phyloP scores from a whole-genome alignment of 140 eudicot genomes.

The Anethum foeniculum region DNA sequence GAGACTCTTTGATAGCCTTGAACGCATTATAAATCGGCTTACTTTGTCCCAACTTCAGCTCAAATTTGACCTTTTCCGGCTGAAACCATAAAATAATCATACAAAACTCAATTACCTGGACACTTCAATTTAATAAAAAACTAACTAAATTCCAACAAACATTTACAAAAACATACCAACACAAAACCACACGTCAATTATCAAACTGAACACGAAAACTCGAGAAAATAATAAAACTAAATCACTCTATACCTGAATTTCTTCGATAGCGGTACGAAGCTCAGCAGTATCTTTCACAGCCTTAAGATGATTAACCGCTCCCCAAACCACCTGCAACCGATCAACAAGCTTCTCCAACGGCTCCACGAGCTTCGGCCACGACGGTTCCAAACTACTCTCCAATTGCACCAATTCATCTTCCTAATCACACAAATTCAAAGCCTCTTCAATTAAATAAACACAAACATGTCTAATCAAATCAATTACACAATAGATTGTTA shows the following conservation, averaged over 20 bases:
- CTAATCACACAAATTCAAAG: slow-evolving; percentile 20
- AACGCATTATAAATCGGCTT: slow-evolving; percentile 89
- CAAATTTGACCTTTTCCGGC: slow-evolving; percentile 93
- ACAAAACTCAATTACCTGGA: background rate
- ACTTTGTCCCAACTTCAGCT: slow-evolving; percentile 79
- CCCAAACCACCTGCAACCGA: slow-evolving; percentile 75
- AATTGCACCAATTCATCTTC: slow-evolving; percentile 61
- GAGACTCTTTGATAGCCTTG: slow-evolving; percentile 74
- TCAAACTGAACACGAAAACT: background rate
- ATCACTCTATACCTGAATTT: slow-evolving; percentile 55
- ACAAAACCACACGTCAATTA: background rate
- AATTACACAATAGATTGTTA: background rate
- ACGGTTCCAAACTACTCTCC: slow-evolving; percentile 88
- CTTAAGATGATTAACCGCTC: slow-evolving; percentile 89
- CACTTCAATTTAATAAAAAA: background rate
- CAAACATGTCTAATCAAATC: background rate
- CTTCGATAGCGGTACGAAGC: slow-evolving; percentile 90
- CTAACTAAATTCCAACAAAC: background rate
- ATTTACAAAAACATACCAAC: background rate
- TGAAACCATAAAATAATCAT: slow-evolving; percentile 28
- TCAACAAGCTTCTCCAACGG: slow-evolving; percentile 75
- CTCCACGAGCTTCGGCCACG: slow-evolving; percentile 83
- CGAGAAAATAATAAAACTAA: background rate
- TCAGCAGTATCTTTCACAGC: slow-evolving; percentile 73
- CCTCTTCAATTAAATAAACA: background rate